These are phyloP conservation scores for Paramecium caudatum DNA, from an alignment of 73 alveolate species.

Conservation along the genomic window DNA sequence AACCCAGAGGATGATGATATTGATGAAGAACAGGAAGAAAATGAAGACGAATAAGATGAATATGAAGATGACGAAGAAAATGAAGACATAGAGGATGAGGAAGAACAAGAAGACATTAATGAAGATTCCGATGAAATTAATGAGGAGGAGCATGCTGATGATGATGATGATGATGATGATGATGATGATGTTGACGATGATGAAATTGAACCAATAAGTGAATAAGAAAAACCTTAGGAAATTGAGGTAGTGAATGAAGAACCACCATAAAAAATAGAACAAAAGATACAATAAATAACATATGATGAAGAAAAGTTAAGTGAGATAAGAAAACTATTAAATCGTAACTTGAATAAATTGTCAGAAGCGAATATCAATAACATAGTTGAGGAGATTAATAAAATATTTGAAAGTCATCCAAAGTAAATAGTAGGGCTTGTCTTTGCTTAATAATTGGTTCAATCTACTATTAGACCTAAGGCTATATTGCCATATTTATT, in stretches of 20 bases:
- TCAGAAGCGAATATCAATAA: slow-evolving; percentile 60
- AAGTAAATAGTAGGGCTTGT: neutral
- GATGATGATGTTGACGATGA: neutral
- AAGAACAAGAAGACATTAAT: neutral
- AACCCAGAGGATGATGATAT: neutral
- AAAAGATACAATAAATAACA: neutral
- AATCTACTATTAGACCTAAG: slow-evolving; percentile 23
- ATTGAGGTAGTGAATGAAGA: slow-evolving; percentile 5
- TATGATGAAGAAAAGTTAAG: neutral
- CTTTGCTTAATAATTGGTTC: neutral
- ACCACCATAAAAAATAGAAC: neutral
- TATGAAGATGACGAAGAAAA: neutral
- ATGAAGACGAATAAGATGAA: neutral
- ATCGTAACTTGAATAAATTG: slow-evolving; percentile 44
- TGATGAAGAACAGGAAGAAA: neutral
- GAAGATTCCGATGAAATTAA: neutral
- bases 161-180: neutral
- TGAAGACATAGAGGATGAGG: neutral
- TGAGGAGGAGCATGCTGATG: neutral
- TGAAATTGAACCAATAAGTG: neutral
- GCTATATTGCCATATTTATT: slow-evolving; percentile 20
- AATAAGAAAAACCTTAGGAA: neutral
- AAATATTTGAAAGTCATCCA: slow-evolving; percentile 41
- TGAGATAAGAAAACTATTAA: neutral
- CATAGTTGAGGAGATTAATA: slow-evolving; percentile 19